Base-by-base conservation (phyloP, 1,139 yeast genomes). In the Saccharomyces pastorianus region DNA sequence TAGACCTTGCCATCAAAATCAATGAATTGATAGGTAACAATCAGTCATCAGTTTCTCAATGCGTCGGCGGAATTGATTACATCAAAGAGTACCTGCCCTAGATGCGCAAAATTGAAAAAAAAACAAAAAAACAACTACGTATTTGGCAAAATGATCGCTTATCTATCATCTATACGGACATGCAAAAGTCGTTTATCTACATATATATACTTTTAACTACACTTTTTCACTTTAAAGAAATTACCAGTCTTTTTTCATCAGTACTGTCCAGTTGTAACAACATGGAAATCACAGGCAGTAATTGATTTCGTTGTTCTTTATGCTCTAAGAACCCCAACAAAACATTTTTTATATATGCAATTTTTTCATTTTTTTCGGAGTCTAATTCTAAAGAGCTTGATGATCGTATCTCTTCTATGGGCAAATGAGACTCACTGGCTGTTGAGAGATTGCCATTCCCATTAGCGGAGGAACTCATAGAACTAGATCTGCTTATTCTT, bases 301-400 rank as follows among this genome's bases (percentile, higher is more conserved):
- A 76, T 67, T 84, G 88, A 38, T 78, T 83, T 53, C 98, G 76
- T 69, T 91, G 97, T n/a, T 91, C 98, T 64, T 80, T 87, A 66
- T 88, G 96, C 65, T 91, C 97, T 58, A 93, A 72, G 68, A 86
- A 93, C 1, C 97, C 97, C 7, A 93, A 73, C 20, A 93, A 71
- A 2, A 93, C 96, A 66, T 93, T 93, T 67, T 87, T 88, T 53
- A 90, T 78, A 67, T 93, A 93, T 17, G 93, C 88, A 29, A 85
- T 75, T 63, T 85, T 82, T 38, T 68, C 71, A 50, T 62, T 66
- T 27, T 60, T 50, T 9, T 69, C 69, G 9, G 70, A 67, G 27
- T 68, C 68, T 3, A 60, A 50, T 46, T 59, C 64, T 11, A 52
- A 47, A 1, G 59, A 49, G 1, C 58, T 46, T 6, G 56, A 46